Evolutionary conservation across 2,329 filamentous ascomycete species (phyloP), one percentile per base, ranked within the genome.

Genomic region (Aspergillus tubingensis): DNA sequence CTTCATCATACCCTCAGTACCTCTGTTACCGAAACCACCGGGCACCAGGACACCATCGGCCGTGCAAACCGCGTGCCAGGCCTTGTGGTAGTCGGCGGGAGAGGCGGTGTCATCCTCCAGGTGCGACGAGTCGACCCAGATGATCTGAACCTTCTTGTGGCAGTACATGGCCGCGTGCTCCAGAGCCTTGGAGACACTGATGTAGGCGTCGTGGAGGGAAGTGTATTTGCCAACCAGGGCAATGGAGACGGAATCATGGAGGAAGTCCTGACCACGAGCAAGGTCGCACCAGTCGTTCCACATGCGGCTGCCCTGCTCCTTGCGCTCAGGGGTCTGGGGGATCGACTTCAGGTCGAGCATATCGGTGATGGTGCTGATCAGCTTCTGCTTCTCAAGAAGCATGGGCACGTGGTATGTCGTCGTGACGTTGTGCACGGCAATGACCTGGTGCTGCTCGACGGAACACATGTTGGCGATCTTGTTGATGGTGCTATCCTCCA

Each of bases 401-500:
- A 97, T 83, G 0, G 95, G 95, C 2, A 98, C 94, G 66, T 96
- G 93, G 78, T 99, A 99, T 55, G 91, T 96, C 11, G 92, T 92
- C 19, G 88, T 83, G 77, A 98, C 91, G 75, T 98, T 90, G 68
- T 90, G 89, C 10, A 99, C 93, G 10, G 87, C 90, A 64, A 98
- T 82, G 47, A 98, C 92, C 73, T 97, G 92, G 66, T 92, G 85
- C 10, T 85, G 80, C 57, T 96, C 91, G 51, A 97, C 89, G 73
- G 96, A 91, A 76, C 94, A 98, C 78, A 89, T 91, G 71, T 87
- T 86, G 62, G 94, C 92, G 64, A 99, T 92, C 81, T 99, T 98
- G 64, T 89, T 84, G 53, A 94, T 88, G 1, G 92, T 94, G 8
- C 81, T 79, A 39, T 87, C 82, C 51, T 91, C 88, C 6, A 98